Base-by-base conservation (phyloP, 164 flowering plant species). In the Stephania yunnanensis region DNA sequence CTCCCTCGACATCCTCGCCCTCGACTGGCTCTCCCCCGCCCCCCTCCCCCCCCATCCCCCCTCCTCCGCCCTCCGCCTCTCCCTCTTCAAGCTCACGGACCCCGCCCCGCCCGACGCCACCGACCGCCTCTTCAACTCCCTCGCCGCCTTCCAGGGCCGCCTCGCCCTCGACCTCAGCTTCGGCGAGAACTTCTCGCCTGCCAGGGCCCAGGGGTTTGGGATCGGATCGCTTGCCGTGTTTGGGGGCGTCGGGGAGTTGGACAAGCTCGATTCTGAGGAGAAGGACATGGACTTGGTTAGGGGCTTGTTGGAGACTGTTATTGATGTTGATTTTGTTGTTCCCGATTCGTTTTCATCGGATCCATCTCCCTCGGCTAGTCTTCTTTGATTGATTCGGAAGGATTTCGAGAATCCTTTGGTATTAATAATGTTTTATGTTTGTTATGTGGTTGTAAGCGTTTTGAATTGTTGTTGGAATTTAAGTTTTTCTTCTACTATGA, bases 111-210 rank as follows among this genome's bases (percentile, higher is more conserved):
- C 25, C 0, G 25, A 25, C 25, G 25, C 25, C 25, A 0, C 25
- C 25, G 25, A 25, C 25, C 25, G 25, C 25, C 25, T 25, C 25
- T 25, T 25, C 0, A 25, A 25, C 0, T 0, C 25, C 25, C 25
- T 25, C 25, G 0, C 0, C 0, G 25, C 25, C 25, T 25, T 0
- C 25, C 0, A 25, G 25, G 25, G 0, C 25, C 25, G 25, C 25
- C 25, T 25, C 25, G 25, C 0, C 0, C 0, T 25, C 25, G 25
- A 25, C 25, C 19, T 87, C 13, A 87, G 86, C 29, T 79, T 73
- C 70, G 97, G 97, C 68, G 92, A 89, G 77, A 90, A 92, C 71
- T 88, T 92, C 72, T 86, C 90, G 5, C 90, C 88, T 15, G 93
- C 85, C 2, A 86, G 97, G 65, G 93, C 93, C 0, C 90, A 92